Conservation (phyloP, 139 green algal genomes). For the Astrephomene gubernaculifera region DNA sequence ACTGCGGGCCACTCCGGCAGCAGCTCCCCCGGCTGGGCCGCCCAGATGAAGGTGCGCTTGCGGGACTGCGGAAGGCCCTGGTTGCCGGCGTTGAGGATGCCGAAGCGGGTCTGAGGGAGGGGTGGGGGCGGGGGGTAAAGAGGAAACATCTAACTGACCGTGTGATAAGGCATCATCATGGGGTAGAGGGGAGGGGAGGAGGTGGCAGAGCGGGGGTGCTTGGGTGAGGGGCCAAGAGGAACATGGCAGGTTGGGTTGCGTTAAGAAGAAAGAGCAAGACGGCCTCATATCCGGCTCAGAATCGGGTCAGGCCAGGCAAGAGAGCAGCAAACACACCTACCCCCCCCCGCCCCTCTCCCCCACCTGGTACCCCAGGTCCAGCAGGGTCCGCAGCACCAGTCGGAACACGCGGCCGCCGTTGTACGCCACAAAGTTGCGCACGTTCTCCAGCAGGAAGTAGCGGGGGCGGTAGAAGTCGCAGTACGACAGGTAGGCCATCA, state of each 20-base stretch:
- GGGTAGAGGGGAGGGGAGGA: no score
- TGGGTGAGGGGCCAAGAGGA: no score
- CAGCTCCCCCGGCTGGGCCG: slow-evolving; percentile 79
- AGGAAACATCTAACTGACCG: no score
- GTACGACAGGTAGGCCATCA: slow-evolving; percentile 95
- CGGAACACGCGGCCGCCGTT: slow-evolving; percentile 96
- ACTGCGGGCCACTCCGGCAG: slow-evolving; percentile 92
- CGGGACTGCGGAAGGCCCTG: slow-evolving; percentile 95
- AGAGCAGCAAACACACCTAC: no score
- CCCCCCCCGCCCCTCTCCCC: background rate
- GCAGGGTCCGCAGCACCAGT: slow-evolving; percentile 89
- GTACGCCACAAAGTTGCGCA: slow-evolving; percentile 97
- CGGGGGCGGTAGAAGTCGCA: slow-evolving; percentile 93
- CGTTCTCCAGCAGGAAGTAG: slow-evolving; percentile 98
- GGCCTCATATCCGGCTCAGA: no score
- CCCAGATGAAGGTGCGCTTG: slow-evolving; percentile 98
- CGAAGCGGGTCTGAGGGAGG: slow-evolving; percentile 92
- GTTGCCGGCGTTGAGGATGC: slow-evolving; percentile 96
- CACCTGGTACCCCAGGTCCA: slow-evolving; percentile 98
- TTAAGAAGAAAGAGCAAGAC: no score
- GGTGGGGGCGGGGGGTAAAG: no score
- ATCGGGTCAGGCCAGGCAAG: no score
- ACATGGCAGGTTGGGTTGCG: no score
- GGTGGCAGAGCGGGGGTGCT: no score
- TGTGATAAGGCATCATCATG: no score